phyloP scores from a whole-genome alignment of 176 grass and related monocot species.

The Eleusine indica region DNA sequence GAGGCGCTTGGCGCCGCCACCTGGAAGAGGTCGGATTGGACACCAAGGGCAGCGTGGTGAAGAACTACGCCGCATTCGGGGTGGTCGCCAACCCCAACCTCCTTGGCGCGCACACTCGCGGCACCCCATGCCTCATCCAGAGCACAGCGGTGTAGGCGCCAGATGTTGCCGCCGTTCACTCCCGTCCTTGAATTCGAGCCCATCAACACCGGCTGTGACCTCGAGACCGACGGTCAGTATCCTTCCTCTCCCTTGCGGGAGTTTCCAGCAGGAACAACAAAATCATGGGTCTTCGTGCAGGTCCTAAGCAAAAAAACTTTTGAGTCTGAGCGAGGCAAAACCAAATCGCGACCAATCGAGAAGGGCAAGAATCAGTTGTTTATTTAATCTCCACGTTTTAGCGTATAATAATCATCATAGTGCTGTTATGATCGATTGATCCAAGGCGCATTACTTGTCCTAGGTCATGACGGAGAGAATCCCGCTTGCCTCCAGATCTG shows the following conservation, averaged over 20 bases:
- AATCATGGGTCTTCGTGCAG: too few species aligned
- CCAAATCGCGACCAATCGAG: too few species aligned
- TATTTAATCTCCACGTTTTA: too few species aligned
- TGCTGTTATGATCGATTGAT: too few species aligned
- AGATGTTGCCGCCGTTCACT: constrained; percentile 34
- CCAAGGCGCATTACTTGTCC: too few species aligned
- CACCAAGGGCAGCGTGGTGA: constrained; percentile 75
- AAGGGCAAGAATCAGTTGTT: too few species aligned
- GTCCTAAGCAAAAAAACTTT: too few species aligned
- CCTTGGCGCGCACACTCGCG: constrained; percentile 63
- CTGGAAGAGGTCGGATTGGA: constrained; percentile 52
- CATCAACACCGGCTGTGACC: constrained; percentile 67
- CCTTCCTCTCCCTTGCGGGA: background rate
- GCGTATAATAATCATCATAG: too few species aligned
- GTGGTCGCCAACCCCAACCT: constrained; percentile 88
- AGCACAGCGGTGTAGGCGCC: constrained; percentile 59
- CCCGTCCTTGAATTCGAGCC: constrained; percentile 70
- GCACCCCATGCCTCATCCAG: constrained; percentile 63
- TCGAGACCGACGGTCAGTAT: constrained; percentile 72
- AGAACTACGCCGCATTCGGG: constrained; percentile 86
- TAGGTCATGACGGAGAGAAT: too few species aligned
- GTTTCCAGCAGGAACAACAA: too few species aligned
- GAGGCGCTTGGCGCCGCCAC: constrained; percentile 62
- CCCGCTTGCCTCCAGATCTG: too few species aligned
- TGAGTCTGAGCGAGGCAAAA: too few species aligned